These are phyloP conservation scores for Lizonia empirigonia DNA, from an alignment of 2,329 filamentous ascomycete genomes.

Conservation along the genomic window DNA sequence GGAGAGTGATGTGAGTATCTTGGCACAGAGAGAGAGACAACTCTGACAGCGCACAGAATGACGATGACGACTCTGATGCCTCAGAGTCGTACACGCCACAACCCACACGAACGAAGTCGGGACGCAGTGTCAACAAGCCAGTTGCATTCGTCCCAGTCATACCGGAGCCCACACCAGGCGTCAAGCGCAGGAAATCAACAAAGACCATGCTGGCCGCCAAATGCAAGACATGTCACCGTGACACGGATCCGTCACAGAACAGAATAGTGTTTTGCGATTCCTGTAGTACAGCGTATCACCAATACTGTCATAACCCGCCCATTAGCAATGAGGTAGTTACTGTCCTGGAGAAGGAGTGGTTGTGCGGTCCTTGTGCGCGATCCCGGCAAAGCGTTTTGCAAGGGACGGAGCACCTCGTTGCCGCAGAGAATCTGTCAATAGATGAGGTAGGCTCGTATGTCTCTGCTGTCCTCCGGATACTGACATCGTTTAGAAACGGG, in stretches of 20 bases:
- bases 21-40: not conserved
- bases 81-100: constrained; percentile 58
- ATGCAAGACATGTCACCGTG: constrained; percentile 74
- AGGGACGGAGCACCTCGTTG: constrained; percentile 47
- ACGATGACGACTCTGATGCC: constrained; percentile 46
- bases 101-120: constrained; percentile 75
- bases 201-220: constrained; percentile 58
- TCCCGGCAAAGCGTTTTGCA: constrained; percentile 38
- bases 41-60: constrained; percentile 34
- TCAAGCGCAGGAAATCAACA: constrained; percentile 65
- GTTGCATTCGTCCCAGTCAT: constrained; percentile 65
- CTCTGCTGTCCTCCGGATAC: not conserved
- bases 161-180: constrained; percentile 53
- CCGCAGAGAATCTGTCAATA: constrained; percentile 47
- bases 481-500: constrained; percentile 58
- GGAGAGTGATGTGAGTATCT: constrained; percentile 42
- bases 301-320: constrained; percentile 77
- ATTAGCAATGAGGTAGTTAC: constrained; percentile 73
- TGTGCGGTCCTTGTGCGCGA: constrained; percentile 65
- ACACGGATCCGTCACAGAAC: constrained; percentile 73
- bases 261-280: constrained; percentile 86
- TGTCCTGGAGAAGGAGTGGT: constrained; percentile 72
- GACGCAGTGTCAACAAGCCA: constrained; percentile 72
- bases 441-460: constrained; percentile 49
- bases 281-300: constrained; percentile 80